Evolutionary conservation across 148 eudicot genomes (phyloP).

Genomic region (Heliamphora exappendiculata): DNA sequence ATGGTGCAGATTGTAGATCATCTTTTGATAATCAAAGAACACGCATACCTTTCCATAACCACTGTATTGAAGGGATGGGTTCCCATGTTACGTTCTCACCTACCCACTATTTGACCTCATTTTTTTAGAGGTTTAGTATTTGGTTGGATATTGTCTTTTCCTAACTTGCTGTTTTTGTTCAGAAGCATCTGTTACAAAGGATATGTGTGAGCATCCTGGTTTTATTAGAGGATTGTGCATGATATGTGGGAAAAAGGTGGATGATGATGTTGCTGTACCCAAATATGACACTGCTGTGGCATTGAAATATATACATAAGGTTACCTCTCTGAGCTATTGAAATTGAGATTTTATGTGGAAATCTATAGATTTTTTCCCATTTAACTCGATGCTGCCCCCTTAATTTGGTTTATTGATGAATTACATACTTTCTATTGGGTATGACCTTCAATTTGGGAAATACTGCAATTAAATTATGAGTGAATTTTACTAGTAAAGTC

Average conservation of each 20-base stretch:
- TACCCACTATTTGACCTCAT: background rate
- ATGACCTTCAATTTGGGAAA: background rate
- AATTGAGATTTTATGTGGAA: background rate
- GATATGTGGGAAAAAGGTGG: conserved; percentile 4
- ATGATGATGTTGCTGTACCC: background rate
- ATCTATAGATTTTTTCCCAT: background rate
- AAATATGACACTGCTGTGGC: background rate
- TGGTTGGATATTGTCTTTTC: background rate
- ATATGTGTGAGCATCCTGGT: conserved; percentile 5
- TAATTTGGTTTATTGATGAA: background rate
- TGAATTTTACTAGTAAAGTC: background rate
- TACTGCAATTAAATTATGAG: background rate
- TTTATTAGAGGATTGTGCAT: conserved; percentile 3
- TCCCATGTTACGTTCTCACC: background rate
- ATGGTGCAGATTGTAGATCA: background rate
- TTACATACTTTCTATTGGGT: background rate
- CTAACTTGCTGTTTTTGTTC: conserved; percentile 4
- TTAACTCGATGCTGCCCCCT: background rate
- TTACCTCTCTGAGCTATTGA: conserved; percentile 14
- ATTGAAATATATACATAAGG: conserved; percentile 39
- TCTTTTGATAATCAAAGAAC: background rate
- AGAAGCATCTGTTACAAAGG: conserved; percentile 8
- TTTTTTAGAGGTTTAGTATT: background rate
- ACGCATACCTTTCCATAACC: background rate
- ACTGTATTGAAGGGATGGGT: background rate